A percentile compares a stretch with the other conserved stretches of the same genome.
These are phyloP conservation scores for Ogataea trehaloabstinens DNA, from an alignment of 805 yeast species.

Conservation along the genomic window DNA sequence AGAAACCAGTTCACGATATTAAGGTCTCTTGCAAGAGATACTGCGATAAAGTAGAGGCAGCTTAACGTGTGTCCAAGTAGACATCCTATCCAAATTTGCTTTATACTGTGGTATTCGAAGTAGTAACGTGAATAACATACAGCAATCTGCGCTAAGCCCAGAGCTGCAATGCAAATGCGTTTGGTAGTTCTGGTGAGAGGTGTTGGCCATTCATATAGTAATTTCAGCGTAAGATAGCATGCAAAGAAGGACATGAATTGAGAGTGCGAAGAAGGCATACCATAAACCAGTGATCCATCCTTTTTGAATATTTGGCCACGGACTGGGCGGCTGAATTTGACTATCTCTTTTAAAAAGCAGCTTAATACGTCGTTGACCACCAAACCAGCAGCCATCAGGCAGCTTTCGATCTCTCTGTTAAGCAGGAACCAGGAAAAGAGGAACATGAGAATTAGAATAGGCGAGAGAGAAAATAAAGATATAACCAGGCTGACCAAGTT, in stretches of 20 bases:
- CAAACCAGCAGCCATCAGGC: conserved; percentile 83
- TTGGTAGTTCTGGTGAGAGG: conserved; percentile 30
- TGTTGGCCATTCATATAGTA: conserved; percentile 41
- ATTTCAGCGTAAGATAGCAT: conserved; percentile 49
- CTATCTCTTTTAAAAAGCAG: conserved; percentile 57
- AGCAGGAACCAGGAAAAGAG: conserved; percentile 81
- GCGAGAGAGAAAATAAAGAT: conserved; percentile 77
- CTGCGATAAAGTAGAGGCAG: conserved; percentile 49
- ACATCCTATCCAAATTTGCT: conserved; percentile 75
- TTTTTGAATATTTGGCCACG: conserved; percentile 36
- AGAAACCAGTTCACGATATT: conserved; percentile 70
- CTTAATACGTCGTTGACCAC: conserved; percentile 73
- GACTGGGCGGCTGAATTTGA: conserved; percentile 74
- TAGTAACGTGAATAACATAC: conserved; percentile 75
- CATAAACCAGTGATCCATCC: conserved; percentile 52
- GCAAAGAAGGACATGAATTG: conserved; percentile 90
- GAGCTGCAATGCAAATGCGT: conserved; percentile 26
- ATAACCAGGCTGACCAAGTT: conserved; percentile 57
- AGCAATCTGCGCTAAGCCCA: conserved; percentile 32
- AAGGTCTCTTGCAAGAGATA: conserved; percentile 55
- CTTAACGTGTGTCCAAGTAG: conserved; percentile 63
- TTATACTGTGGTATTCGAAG: conserved; percentile 68
- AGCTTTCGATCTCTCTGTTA: conserved; percentile 83
- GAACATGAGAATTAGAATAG: conserved; percentile 74
- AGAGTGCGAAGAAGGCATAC: conserved; percentile 97